A percentile compares a stretch with the other conserved stretches of the same genome.
Evolutionary conservation across 441 rosid species (phyloP).

Genomic region (Gossypium trilobum): DNA sequence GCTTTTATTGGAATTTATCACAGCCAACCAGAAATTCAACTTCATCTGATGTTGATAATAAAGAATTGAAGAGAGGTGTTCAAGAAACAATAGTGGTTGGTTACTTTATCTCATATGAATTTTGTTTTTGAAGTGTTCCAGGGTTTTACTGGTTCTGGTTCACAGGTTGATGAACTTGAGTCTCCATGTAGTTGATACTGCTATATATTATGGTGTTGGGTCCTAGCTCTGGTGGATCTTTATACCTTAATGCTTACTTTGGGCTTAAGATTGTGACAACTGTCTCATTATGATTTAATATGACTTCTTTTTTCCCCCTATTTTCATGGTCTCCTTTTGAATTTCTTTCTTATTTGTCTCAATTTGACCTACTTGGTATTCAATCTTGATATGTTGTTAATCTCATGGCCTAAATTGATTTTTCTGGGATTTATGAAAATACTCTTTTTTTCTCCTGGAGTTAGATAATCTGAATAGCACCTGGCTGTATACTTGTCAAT

Average conservation of each 20-base stretch:
- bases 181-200: background rate
- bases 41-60: slow-evolving; percentile 29
- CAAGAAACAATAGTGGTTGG: slow-evolving; percentile 69
- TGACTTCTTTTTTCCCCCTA: background rate
- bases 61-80: slow-evolving; percentile 53
- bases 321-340: background rate
- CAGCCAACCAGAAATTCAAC: slow-evolving; percentile 34
- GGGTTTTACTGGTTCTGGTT: background rate
- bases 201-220: background rate
- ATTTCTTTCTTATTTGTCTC: background rate
- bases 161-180: background rate
- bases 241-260: background rate
- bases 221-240: background rate
- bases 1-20: slow-evolving; percentile 65
- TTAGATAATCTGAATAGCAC: background rate
- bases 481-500: background rate
- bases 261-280: background rate
- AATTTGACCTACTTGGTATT: background rate
- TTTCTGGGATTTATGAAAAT: background rate
- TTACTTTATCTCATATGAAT: slow-evolving; percentile 22
- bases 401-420: background rate
- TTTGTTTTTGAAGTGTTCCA: background rate
- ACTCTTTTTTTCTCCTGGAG: slow-evolving; percentile 1
- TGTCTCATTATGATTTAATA: background rate
- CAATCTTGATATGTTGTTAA: background rate